phyloP scores from a whole-genome alignment of 495 filamentous ascomycete species.

The Annulohypoxylon maeteangense region DNA sequence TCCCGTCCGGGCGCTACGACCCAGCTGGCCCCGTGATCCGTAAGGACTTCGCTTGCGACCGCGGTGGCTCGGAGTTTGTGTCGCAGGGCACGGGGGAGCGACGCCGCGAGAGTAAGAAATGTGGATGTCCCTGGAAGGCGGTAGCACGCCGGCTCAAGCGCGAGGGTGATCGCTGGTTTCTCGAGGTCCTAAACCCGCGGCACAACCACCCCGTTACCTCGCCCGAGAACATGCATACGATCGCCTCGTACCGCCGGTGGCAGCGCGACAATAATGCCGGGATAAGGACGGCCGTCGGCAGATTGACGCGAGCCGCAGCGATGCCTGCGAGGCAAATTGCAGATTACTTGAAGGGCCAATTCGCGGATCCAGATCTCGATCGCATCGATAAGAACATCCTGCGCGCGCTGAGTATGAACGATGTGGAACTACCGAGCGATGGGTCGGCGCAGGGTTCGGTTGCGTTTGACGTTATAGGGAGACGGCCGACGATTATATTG shows the following conservation, averaged over 20 bases:
- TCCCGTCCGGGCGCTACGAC: slow-evolving; percentile 46
- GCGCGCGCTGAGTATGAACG: slow-evolving; percentile 43
- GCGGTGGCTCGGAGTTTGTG: slow-evolving; percentile 45
- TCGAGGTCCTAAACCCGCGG: slow-evolving; percentile 38
- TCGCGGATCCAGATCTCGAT: slow-evolving; percentile 41
- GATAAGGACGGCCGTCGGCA: slow-evolving; percentile 37
- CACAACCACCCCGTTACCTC: slow-evolving; percentile 46
- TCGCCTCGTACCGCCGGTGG: slow-evolving; percentile 47
- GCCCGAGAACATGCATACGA: slow-evolving; percentile 44
- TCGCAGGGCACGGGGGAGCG: slow-evolving; percentile 47
- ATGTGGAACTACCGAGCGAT: slow-evolving; percentile 29
- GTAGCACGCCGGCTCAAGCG: slow-evolving; percentile 43
- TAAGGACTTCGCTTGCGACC: slow-evolving; percentile 47
- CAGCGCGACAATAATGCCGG: slow-evolving; percentile 48
- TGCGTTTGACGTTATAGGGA: slow-evolving; percentile 40
- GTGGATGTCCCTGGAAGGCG: slow-evolving; percentile 45
- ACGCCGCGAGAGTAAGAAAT: slow-evolving; percentile 44
- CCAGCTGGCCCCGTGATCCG: slow-evolving; percentile 43
- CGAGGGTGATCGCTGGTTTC: slow-evolving; percentile 44
- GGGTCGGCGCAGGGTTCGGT: slow-evolving; percentile 9
- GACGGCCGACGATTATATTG: slow-evolving; percentile 44
- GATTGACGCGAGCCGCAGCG: slow-evolving; percentile 39
- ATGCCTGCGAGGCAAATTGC: slow-evolving; percentile 44
- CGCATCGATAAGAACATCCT: slow-evolving; percentile 44
- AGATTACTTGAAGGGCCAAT: slow-evolving; percentile 40